These are phyloP conservation scores for Pichia sp. DNA, from an alignment of 1,139 yeast species.

Conservation along the genomic window DNA sequence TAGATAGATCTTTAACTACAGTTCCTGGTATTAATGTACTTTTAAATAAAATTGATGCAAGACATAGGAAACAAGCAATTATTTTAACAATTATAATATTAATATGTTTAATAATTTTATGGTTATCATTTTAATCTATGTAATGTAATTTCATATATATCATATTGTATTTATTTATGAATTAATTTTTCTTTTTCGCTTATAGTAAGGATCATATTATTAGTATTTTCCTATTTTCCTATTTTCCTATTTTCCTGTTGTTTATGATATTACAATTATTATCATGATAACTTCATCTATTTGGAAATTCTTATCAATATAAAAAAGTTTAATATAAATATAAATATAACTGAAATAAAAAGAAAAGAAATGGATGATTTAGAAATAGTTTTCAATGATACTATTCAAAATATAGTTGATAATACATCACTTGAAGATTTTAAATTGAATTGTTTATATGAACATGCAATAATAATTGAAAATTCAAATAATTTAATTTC, in stretches of 20 bases:
- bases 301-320: too few relatives aligned
- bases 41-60: slow-evolving; percentile 74
- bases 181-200: too few relatives aligned
- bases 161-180: too few relatives aligned
- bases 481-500: background rate
- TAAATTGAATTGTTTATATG: background rate
- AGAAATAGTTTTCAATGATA: background rate
- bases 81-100: slow-evolving; percentile 75
- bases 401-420: background rate
- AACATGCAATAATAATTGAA: background rate
- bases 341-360: too few relatives aligned
- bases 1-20: slow-evolving; percentile 53
- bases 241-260: too few relatives aligned
- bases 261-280: too few relatives aligned
- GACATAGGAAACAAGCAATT: slow-evolving; percentile 82
- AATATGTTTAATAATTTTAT: slow-evolving; percentile 62
- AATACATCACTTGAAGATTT: background rate
- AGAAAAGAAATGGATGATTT: background rate
- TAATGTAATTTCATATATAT: too few relatives aligned
- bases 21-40: slow-evolving; percentile 82
- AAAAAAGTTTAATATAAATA: too few relatives aligned
- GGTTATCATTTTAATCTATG: slow-evolving; percentile 21
- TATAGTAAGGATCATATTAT: too few relatives aligned
- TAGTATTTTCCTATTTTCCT: too few relatives aligned
- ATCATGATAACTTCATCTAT: too few relatives aligned